phyloP scores from a whole-genome alignment of 169 alveolate species.

The Babesia ovata region DNA sequence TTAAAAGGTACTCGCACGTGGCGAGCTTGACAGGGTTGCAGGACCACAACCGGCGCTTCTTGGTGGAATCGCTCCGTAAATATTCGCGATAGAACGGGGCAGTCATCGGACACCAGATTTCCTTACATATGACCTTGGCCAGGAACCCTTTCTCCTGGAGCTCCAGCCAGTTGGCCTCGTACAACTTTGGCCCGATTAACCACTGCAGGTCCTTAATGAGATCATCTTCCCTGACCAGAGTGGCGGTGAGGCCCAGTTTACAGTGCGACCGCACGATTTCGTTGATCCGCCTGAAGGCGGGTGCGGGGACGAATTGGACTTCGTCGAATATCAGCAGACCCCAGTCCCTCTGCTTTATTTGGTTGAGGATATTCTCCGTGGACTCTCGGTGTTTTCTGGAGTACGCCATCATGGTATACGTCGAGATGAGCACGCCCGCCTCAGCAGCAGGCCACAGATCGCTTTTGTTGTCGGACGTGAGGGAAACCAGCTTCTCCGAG shows the following conservation, averaged over 20 bases:
- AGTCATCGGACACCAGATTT: conserved; percentile 99
- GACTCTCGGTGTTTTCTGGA: conserved; percentile 89
- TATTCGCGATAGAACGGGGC: conserved; percentile 92
- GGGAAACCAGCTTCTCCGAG: conserved; percentile 84
- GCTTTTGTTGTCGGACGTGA: conserved; percentile 95
- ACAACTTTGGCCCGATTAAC: conserved; percentile 99
- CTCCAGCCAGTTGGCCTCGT: conserved; percentile 99
- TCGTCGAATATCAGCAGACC: conserved; percentile 97
- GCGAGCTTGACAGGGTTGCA: conserved; percentile 96
- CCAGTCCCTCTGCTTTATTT: conserved; percentile 93
- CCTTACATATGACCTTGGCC: conserved; percentile 97
- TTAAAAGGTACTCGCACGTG: conserved; percentile 93
- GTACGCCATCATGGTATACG: conserved; percentile 95
- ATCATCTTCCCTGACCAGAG: conserved; percentile 98
- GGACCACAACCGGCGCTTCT: conserved; percentile 92
- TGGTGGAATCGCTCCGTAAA: conserved; percentile 84
- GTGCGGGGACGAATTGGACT: conserved; percentile 99
- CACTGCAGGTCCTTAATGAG: conserved; percentile 95
- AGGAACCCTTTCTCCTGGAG: conserved; percentile 94
- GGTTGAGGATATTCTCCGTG: conserved; percentile 84
- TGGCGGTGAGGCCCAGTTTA: conserved; percentile 98
- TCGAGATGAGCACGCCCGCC: conserved; percentile 93
- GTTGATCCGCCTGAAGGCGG: conserved; percentile 90
- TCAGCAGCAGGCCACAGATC: conserved; percentile 85
- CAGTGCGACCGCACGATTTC: conserved; percentile 91